Evolutionary conservation across 148 eudicot species (phyloP).

Genomic region (Spergularia bocconei): DNA sequence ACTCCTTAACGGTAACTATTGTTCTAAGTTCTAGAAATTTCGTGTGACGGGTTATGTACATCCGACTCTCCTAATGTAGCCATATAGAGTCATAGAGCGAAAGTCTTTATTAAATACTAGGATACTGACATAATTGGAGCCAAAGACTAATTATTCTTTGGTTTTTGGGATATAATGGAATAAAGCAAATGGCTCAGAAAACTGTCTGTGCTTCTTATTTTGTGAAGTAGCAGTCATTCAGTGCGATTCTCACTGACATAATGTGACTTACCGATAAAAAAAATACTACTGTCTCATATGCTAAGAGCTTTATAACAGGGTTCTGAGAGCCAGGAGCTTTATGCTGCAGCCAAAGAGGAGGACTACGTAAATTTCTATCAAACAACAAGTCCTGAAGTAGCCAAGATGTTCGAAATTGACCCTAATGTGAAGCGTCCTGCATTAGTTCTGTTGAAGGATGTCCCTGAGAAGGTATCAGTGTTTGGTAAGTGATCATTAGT

Average conservation of each 20-base stretch:
- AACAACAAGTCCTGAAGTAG: constrained; percentile 68
- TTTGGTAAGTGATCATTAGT: constrained; percentile 54
- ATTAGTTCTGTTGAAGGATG: constrained; percentile 71
- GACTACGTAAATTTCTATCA: constrained; percentile 64
- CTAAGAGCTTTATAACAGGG: constrained; percentile 40
- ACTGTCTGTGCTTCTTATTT: too few species aligned
- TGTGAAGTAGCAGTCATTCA: too few species aligned
- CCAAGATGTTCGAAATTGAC: constrained; percentile 64
- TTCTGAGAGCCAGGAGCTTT: constrained; percentile 58
- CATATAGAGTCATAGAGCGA: too few species aligned
- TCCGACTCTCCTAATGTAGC: neutral
- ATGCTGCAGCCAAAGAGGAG: constrained; percentile 56
- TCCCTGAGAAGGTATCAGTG: constrained; percentile 59
- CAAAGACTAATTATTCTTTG: too few species aligned
- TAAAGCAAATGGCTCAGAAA: too few species aligned
- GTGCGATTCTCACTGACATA: too few species aligned
- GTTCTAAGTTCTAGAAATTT: neutral
- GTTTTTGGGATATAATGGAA: too few species aligned
- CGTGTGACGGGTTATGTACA: neutral
- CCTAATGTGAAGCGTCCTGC: constrained; percentile 61
- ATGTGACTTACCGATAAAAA: too few species aligned
- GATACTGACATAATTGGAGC: too few species aligned
- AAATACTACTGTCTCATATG: neutral
- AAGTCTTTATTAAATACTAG: too few species aligned
- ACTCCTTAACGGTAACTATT: constrained; percentile 53